Evolutionary conservation across 352 stramenopile species (phyloP).

Genomic region (Phytophthora fragariae): DNA sequence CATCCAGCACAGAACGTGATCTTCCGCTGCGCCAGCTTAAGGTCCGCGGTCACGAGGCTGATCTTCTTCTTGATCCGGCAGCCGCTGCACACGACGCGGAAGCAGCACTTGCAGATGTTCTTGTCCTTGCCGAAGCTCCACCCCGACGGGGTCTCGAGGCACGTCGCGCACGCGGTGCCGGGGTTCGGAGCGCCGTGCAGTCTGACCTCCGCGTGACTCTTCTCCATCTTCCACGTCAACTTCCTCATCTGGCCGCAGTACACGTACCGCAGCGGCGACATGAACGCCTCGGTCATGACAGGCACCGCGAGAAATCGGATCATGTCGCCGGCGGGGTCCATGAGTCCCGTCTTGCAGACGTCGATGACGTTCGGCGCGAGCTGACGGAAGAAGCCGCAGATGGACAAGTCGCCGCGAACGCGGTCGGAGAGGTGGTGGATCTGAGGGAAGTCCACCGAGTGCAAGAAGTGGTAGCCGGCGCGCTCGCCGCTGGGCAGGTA

Average conservation of each 20-base stretch:
- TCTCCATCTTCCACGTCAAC: constrained; percentile 61
- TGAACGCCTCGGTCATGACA: constrained; percentile 42
- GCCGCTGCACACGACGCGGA: constrained; percentile 34
- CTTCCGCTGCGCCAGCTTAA: constrained; percentile 37
- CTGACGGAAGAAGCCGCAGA: constrained; percentile 44
- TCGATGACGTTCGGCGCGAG: constrained; percentile 30
- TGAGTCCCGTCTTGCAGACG: constrained; percentile 32
- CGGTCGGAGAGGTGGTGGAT: constrained; percentile 31
- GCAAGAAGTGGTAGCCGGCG: constrained; percentile 44
- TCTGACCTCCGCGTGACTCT: constrained; percentile 31
- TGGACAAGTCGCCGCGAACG: constrained; percentile 37
- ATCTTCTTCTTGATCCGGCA: constrained; percentile 45
- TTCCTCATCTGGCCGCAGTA: constrained; percentile 69
- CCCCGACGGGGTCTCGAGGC: constrained; percentile 25
- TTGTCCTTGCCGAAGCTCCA: constrained; percentile 34
- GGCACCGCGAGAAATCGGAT: constrained; percentile 41
- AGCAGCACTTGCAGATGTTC: constrained; percentile 38
- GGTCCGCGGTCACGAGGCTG: constrained; percentile 34
- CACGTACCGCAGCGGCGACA: constrained; percentile 39
- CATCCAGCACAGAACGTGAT: constrained; percentile 31
- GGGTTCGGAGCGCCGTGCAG: constrained; percentile 28
- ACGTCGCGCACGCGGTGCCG: constrained; percentile 25
- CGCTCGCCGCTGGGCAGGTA: constrained; percentile 35
- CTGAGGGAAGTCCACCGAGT: constrained; percentile 49
- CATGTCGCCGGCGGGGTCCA: constrained; percentile 40